Evolutionary conservation across 2,329 filamentous ascomycete genomes (phyloP), one percentile per base, ranked within the genome.

Genomic region (Exophiala mesophila): DNA sequence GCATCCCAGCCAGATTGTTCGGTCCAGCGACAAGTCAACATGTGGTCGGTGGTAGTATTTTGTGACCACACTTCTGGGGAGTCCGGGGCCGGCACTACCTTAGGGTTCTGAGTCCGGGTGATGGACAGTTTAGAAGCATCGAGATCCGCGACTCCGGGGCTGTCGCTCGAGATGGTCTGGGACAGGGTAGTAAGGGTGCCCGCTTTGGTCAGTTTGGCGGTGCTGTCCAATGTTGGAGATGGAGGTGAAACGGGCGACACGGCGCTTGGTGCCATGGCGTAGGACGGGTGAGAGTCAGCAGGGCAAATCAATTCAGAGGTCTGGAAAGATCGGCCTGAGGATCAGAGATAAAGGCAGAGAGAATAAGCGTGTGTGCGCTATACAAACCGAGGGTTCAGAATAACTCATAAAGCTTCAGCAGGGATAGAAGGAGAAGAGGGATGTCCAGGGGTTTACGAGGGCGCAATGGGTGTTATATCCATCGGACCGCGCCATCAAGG

Each of bases 11-110:
- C 88, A 15, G 66, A 60, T 31, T 68, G 61, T 16, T 63, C 66
- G 23, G 73, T 79, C 87, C 88, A 94, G 40, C 70, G 67, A 15
- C 73, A 82, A 38, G 80, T 82, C 57, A 92, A 72, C 88, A 95
- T 94, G 72, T 96, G 89, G 72, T 96, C 88, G 50, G 85, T 88
- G 71, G 73, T 77, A 45, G 61, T 50, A 20, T 58, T 64, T 42
- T 66, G 62, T 48, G 61, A 59, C 55, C 60, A 43, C 44, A 67
- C 62, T 56, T 67, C 63, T 1, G 62, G 56, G 5, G 65, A 68
- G 29, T 64, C 60, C 4, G 61, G 62, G 16, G 55, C 52, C 36
- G 65, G 64, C 15, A 68, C 62, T 43, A 59, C 41, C 32, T 61
- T 60, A 6, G 62, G 58, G 38, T 56, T 59, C 23, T 59, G 57